Evolutionary conservation across 2,329 filamentous ascomycete genomes (phyloP), one percentile per base, ranked within the genome.

Genomic region (Exserohilum turcica): DNA sequence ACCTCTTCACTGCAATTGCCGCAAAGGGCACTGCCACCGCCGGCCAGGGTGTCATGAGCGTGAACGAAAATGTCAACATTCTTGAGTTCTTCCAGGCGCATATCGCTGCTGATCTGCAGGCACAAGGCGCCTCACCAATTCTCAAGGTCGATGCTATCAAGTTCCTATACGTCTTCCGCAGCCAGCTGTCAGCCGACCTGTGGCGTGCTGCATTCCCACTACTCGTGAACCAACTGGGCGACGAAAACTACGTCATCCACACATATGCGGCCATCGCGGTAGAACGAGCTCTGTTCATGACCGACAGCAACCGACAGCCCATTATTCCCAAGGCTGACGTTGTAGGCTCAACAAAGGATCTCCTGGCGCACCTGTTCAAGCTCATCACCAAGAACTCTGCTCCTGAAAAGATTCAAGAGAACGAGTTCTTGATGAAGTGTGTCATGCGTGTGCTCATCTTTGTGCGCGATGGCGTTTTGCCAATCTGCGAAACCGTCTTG

Each of bases 131-230:
- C 1, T 85, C 96, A 65, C 89, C 92, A 7, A 92, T 99, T 55
- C 82, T 96, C 64, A 96, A 96, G 79, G 93, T 99, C 13, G 94
- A 97, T 74, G 93, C 93, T 15, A 96, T 99, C 81, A 99, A 97
- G 75, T 99, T 92, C 73, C 84, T 99, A 33, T 96, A 99, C 80
- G 91, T 89, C 38, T 99, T 99, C 85, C 89, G 94, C 67, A 96
- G 92, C 72, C 92, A 97, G 70, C 83, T 99, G 56, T 93, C 91
- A 15, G 91, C 91, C 72, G 87, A 92, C 29, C 90, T 97, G 74
- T 97, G 94, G 92, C 89, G 89, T 66, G 86, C 88, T 52, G 92
- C 92, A 1, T 91, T 99, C 70, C 89, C 91, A 10, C 86, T 96
- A 15, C 82, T 99, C 36, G 92, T 97, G 47, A 91, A 94, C 70